Evolutionary conservation across 2,329 filamentous ascomycete species (phyloP).

Genomic region (Pseudopyrenochaeta lycopersici): DNA sequence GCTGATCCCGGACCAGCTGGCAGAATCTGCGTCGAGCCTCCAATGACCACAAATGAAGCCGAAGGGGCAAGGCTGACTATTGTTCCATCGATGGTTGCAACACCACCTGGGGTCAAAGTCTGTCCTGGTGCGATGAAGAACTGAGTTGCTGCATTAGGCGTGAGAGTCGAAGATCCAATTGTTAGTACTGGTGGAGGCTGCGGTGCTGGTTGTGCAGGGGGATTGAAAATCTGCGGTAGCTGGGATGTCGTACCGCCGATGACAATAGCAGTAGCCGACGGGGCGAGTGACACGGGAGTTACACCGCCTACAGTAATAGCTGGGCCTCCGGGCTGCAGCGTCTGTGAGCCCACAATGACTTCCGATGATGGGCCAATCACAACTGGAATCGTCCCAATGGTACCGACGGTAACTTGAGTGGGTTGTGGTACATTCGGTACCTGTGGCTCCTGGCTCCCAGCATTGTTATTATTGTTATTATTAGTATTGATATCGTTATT

Average conservation of each 20-base stretch:
- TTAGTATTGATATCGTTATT: constrained; percentile 8
- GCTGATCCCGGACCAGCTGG: constrained; percentile 14
- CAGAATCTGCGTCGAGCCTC: constrained; percentile 47
- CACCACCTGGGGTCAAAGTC: constrained; percentile 50
- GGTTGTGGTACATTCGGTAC: constrained; percentile 12
- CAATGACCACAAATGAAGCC: constrained; percentile 52
- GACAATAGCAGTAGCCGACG: constrained; percentile 39
- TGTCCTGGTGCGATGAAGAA: constrained; percentile 53
- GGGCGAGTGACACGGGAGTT: constrained; percentile 38
- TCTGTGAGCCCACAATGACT: constrained; percentile 46
- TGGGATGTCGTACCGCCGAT: constrained; percentile 37
- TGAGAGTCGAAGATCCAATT: constrained; percentile 51
- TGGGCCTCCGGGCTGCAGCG: constrained; percentile 45
- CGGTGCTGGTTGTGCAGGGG: constrained; percentile 9
- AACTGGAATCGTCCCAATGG: constrained; percentile 38
- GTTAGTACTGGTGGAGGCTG: constrained; percentile 49
- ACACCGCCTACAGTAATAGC: constrained; percentile 47
- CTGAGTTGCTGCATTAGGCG: constrained; percentile 57
- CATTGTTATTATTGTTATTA: constrained; percentile 6
- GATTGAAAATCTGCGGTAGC: constrained; percentile 23
- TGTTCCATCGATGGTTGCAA: constrained; percentile 49
- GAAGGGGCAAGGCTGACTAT: constrained; percentile 52
- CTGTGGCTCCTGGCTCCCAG: constrained; percentile 4
- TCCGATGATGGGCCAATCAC: constrained; percentile 43
- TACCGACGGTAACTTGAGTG: constrained; percentile 32